phyloP scores from a whole-genome alignment of 2,329 filamentous ascomycete species.

The Blumeriella jaapii region DNA sequence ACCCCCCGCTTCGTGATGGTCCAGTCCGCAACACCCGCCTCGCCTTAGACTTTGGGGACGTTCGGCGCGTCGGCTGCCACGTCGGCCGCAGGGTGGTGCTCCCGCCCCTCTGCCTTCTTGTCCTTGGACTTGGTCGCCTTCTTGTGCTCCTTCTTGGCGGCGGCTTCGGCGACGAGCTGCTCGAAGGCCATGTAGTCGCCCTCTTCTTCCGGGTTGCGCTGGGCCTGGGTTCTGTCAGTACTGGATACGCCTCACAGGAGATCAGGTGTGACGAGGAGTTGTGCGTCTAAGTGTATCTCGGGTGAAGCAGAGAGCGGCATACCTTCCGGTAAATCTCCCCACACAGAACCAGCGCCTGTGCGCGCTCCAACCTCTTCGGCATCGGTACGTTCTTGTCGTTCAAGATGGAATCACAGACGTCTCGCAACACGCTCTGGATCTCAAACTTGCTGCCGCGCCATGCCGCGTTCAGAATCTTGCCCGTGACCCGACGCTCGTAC shows the following conservation, averaged over 20 bases:
- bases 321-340: constrained; percentile 87
- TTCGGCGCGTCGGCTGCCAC: constrained; percentile 31
- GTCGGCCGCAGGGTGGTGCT: constrained; percentile 20
- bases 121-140: constrained; percentile 51
- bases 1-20: too few species aligned
- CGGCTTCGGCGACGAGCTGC: constrained; percentile 91
- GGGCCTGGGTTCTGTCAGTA: constrained; percentile 46
- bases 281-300: background rate
- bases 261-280: too few species aligned
- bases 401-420: constrained; percentile 84
- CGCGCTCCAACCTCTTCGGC: constrained; percentile 79
- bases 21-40: too few species aligned
- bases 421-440: constrained; percentile 88
- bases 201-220: constrained; percentile 87
- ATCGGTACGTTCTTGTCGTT: constrained; percentile 68
- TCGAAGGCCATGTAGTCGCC: constrained; percentile 98
- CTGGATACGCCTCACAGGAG: background rate
- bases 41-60: constrained; percentile 25
- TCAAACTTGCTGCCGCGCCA: constrained; percentile 97
- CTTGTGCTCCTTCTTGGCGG: constrained; percentile 80
- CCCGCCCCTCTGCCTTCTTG: constrained; percentile 32
- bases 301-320: constrained; percentile 24
- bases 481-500: constrained; percentile 90
- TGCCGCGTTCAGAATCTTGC: constrained; percentile 93
- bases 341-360: constrained; percentile 77